Base-by-base conservation (phyloP, 805 yeast species). In the Hanseniaspora nectarophila region DNA sequence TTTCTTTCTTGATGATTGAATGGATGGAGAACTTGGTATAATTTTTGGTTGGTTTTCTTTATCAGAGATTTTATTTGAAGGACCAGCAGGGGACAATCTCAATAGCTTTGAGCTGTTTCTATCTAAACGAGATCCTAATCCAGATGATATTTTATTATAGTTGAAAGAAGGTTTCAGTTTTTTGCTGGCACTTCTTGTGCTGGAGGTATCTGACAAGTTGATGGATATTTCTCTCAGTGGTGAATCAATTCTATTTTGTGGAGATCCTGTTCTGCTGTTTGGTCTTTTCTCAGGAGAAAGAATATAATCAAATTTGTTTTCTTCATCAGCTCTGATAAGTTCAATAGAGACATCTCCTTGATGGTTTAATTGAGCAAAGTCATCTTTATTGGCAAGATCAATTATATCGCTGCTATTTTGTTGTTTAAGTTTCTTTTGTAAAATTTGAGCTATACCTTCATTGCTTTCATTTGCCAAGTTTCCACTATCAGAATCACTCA, bases 11-110 rank as follows among this genome's bases (percentile, higher is more conserved):
- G 51, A 47, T 31, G 51, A 47, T 21, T 21, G 44, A 4, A 47
- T 38, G 9, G 51, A 47, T 21, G 51, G 51, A 5, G 51, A 47
- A 20, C 51, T 47, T n/a, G 51, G 51, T 5, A 47, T 39, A 10
- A 37, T 37, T 15, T 23, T 34, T 3, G 40, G 23, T 18, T 39
- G 37, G 31, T 47, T 47, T 39, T 50, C 54, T 16, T 43, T 43
- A 35, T 43, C 37, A n/a, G 35, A 24, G 16, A 20, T 23, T 28
- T 43, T 35, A 6, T 43, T 24, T 2, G 34, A 24, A 7, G 24
- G 26, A 9, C 48, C 48, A 16, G 38, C 33, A 9, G 51, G 51
- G 4, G 51, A 47, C 16, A 47, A n/a, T 37, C 44, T 50, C 15
- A 43, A 9, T 13, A 50, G 33, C 23, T 50, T 43, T 20, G 54